These are phyloP conservation scores for Komagataella pastoris DNA, from an alignment of 805 yeast genomes.

Conservation along the genomic window DNA sequence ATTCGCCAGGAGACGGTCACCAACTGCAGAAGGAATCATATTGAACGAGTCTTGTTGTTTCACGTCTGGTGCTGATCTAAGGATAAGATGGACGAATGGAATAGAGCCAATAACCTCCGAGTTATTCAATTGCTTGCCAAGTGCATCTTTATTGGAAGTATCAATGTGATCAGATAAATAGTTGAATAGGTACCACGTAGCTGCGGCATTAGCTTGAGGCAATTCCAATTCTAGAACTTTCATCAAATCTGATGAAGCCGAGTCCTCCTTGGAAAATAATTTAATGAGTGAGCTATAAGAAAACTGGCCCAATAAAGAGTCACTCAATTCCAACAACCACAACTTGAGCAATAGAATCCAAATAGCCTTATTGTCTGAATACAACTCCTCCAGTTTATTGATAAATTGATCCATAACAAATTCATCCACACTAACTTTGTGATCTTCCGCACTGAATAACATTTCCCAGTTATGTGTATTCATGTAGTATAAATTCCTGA, in stretches of 20 bases:
- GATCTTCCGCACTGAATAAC: background rate
- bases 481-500: background rate
- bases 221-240: background rate
- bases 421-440: background rate
- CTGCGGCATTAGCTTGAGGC: background rate
- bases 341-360: background rate
- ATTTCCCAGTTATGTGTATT: background rate
- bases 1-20: background rate
- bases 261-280: background rate
- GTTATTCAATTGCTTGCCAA: background rate
- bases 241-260: background rate
- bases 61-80: background rate
- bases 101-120: background rate
- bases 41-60: background rate
- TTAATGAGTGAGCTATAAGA: background rate
- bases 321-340: slow-evolving; percentile 3
- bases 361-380: background rate
- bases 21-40: background rate
- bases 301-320: background rate
- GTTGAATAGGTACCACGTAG: background rate
- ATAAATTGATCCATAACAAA: background rate
- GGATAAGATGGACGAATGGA: slow-evolving; percentile 1
- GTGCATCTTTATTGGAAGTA: background rate
- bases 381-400: background rate
- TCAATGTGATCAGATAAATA: background rate